These are phyloP conservation scores for Eucalyptus erythrocorys DNA, from an alignment of 345 rosid species.

Conservation along the genomic window DNA sequence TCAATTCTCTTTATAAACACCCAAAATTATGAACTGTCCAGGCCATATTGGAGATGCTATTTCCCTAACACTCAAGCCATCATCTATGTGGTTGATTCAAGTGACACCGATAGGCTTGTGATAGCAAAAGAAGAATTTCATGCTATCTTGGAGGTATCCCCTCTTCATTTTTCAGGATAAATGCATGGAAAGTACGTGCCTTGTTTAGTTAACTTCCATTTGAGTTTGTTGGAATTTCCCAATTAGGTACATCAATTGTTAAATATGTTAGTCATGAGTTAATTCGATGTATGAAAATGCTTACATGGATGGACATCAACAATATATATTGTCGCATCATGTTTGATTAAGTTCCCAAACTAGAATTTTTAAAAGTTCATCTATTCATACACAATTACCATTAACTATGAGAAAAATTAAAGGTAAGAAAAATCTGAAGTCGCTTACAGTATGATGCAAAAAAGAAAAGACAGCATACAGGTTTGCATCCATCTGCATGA, in stretches of 20 bases:
- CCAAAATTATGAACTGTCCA: constrained; percentile 1
- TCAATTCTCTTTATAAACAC: background rate
- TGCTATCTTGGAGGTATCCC: constrained; percentile 61
- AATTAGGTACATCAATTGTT: background rate
- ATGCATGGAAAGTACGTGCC: background rate
- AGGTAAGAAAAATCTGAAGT: background rate
- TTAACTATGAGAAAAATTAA: background rate
- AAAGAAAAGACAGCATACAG: background rate
- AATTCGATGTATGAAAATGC: background rate
- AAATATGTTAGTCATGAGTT: background rate
- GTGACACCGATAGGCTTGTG: constrained; percentile 60
- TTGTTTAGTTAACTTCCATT: background rate
- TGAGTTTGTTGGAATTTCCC: background rate
- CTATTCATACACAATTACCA: background rate
- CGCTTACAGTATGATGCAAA: background rate
- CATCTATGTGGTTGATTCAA: constrained; percentile 71
- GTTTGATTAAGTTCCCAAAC: background rate
- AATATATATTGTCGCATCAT: background rate
- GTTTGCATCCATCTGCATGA: background rate
- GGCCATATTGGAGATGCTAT: constrained; percentile 88
- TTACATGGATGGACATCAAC: background rate
- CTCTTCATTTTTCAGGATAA: background rate
- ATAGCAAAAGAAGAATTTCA: constrained; percentile 80
- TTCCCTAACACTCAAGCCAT: constrained; percentile 78
- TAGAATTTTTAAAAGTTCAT: background rate